Evolutionary conservation across 2,329 filamentous ascomycete genomes (phyloP), one percentile per base, ranked within the genome.

Genomic region (Penicillium sp.): DNA sequence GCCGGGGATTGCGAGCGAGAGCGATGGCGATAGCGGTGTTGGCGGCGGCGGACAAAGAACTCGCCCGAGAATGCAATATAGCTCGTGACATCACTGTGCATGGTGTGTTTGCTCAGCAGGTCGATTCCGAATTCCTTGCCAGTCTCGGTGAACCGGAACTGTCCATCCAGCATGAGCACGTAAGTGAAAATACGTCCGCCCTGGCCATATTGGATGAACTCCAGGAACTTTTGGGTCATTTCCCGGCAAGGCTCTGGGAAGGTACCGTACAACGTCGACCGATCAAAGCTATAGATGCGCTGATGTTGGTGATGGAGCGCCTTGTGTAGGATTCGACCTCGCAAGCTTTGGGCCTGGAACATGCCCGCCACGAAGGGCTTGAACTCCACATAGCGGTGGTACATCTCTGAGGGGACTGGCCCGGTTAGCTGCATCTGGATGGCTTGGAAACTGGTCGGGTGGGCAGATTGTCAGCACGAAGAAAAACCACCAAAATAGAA

Each of bases 61-160:
- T 98, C 94, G 45, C 94, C 94, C 0, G 91, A 92, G 74, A 89
- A 97, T 24, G 93, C 94, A 66, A 97, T 92, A 75, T 97, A 97
- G 2, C 91, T 90, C 38, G 89, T 91, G 1, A 97, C 93, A 76
- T 97, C 89, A 67, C 91, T 94, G 80, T 98, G 94, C 92, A 98
- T 97, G 44, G 92, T 96, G 77, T 98, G 94, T 76, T 98, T 98
- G 76, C 89, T 93, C 71, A 98, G 80, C 76, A 97, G 83, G 78
- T 97, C 94, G 71, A 98, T 92, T 56, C 93, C 92, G 62, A 97
- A 97, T 72, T 97, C 93, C 70, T 95, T 95, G 33, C 94, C 94
- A 0, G 94, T 98, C 77, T 97, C 94, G 0, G 94, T 97, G 78
- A 97, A 97, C 50, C 93, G 89, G 73, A 96, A 86, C 57, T 94